Percentiles rank a stretch among this genome's conserved stretches.
phyloP scores from a whole-genome alignment of 139 green algal genomes.

The Micromonas commoda region DNA sequence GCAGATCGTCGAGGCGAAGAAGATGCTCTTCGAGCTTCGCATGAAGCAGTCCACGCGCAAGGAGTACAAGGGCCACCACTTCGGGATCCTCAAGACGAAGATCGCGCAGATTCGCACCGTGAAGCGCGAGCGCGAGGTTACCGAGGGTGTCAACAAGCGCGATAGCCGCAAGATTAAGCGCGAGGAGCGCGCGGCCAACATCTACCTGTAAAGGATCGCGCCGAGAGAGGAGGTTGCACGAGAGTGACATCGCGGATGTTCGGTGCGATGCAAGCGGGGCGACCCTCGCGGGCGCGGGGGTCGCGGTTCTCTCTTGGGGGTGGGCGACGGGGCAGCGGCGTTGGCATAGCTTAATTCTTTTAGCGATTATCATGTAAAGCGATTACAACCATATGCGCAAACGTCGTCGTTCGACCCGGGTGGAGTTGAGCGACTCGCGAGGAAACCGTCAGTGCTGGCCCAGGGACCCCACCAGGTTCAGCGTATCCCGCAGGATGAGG shows the following conservation, averaged over 20 bases:
- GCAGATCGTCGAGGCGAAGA: slow-evolving; percentile 5
- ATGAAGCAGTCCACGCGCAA: slow-evolving; percentile 12
- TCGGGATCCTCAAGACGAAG: slow-evolving; percentile 24
- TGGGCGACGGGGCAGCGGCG: too few species aligned
- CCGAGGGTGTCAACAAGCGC: slow-evolving; percentile 14
- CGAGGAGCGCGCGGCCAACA: slow-evolving; percentile 10
- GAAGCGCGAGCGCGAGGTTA: slow-evolving; percentile 4
- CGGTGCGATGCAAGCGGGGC: too few species aligned
- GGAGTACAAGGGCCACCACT: slow-evolving; percentile 20
- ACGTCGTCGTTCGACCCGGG: too few species aligned
- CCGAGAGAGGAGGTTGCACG: too few species aligned
- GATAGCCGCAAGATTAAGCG: slow-evolving; percentile 4
- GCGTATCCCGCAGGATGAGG: slow-evolving; percentile 75
- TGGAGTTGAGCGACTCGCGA: too few species aligned
- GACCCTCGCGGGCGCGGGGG: too few species aligned
- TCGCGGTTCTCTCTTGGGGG: too few species aligned
- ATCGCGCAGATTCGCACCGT: slow-evolving; percentile 22
- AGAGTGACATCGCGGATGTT: too few species aligned
- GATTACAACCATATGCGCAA: too few species aligned
- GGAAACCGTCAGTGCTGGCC: too few species aligned
- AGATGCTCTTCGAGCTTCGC: slow-evolving; percentile 20
- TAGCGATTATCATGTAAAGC: too few species aligned
- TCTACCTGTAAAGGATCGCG: slow-evolving; percentile 13
- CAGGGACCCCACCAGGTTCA: slow-evolving; percentile 37
- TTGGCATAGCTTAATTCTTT: too few species aligned